Base-by-base conservation (phyloP, 2,329 filamentous ascomycete genomes). In the Cordyceps cicadae region DNA sequence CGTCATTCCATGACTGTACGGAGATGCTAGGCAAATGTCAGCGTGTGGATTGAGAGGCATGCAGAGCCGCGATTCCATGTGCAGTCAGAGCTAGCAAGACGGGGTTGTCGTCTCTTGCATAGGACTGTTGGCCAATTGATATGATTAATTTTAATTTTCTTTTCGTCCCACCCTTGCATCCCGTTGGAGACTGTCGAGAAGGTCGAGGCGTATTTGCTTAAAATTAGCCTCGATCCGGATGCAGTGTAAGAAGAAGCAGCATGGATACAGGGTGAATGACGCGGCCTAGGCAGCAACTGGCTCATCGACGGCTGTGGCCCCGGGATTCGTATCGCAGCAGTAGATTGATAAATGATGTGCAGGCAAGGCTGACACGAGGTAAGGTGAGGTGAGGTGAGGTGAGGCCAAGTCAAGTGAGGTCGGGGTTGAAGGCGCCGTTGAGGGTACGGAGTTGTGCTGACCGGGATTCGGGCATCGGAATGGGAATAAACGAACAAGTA, bases 281-380 rank as follows among this genome's bases (percentile, higher is more conserved):
- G 52, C 39, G 37, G 52, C 21, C 39, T 15, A 29, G 52, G 37
- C 39, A 54, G 37, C 39, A 37, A 21, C 17, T 19, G 24, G 21
- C 19, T 45, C 39, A 12, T 37, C 29, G n/a, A 24, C 24, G 4
- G 3, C 21, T 19, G 41, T 26, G 26, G 54, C 54, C 17, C 29
- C 43, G 54, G 54, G 54, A 56, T 56, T 56, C 54, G 43, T 11
- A 15, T 15, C 17, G 46, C 32, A 15, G 1, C 9, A 24, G 43
- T 14, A 46, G 43, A 46, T 5, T 46, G 43, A 37, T 37, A 37
- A 37, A 11, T 14, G 1, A 37, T 37, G 8, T 9, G 34, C 11
- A 46, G 17, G 41, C 39, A 19, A 26, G 54, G 54, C 54, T 57
- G 54, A 57, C 45, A 57, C 39, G 54, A 57, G 45, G 32, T 49